Percentiles rank a stretch among this genome's conserved stretches.
Evolutionary conservation across 2,329 filamentous ascomycete genomes (phyloP).

Genomic region (Aspergillus unguis): DNA sequence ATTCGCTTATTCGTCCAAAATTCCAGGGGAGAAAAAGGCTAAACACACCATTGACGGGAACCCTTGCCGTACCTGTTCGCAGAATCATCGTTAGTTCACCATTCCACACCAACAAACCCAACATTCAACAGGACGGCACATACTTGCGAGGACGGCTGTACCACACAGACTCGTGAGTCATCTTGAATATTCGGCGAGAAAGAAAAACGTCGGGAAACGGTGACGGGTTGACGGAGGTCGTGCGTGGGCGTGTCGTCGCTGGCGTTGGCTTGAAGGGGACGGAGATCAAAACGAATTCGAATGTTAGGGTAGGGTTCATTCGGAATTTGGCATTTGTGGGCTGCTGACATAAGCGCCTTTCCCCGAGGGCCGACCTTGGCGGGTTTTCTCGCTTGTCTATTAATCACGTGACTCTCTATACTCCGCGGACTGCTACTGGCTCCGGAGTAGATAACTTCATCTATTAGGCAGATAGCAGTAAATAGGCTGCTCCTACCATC

Average conservation of each 20-base stretch:
- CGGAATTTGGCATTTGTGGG: conserved; percentile 6
- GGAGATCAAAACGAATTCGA: conserved; percentile 14
- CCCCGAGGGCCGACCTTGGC: neutral
- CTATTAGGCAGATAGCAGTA: no score
- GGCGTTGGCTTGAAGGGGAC: conserved; percentile 27
- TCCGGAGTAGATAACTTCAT: no score
- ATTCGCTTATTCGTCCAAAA: neutral
- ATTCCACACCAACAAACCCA: neutral
- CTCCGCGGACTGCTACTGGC: no score
- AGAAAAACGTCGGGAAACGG: conserved; percentile 29
- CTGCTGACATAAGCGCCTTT: neutral
- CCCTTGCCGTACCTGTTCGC: conserved; percentile 70
- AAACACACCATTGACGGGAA: conserved; percentile 81
- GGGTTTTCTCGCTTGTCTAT: neutral
- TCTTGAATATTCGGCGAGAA: conserved; percentile 50
- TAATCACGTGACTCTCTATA: neutral
- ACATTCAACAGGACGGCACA: conserved; percentile 17
- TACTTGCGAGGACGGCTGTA: conserved; percentile 96
- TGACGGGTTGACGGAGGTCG: conserved; percentile 23
- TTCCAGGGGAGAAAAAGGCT: neutral
- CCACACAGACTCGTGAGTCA: conserved; percentile 97
- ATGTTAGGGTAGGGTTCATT: conserved; percentile 5
- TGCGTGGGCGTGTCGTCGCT: conserved; percentile 31
- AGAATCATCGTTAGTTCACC: conserved; percentile 17
- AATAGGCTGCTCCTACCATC: no score